phyloP scores from a whole-genome alignment of 495 filamentous ascomycete species.

The Xylaria nigripes region DNA sequence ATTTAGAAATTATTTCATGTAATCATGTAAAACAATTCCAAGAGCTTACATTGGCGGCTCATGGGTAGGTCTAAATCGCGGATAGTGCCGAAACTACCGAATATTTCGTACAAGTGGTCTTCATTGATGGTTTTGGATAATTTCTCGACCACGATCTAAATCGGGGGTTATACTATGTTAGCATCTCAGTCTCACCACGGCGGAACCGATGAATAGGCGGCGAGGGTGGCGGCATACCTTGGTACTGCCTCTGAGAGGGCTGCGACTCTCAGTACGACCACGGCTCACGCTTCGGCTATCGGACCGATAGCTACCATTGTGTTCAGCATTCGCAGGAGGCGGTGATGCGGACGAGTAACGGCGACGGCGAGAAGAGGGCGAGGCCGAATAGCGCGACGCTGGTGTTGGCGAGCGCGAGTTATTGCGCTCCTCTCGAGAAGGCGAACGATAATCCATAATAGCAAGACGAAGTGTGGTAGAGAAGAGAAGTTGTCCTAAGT shows the following conservation, averaged over 20 bases:
- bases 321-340: slow-evolving; percentile 12
- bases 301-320: slow-evolving; percentile 26
- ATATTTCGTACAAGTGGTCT: slow-evolving; percentile 82
- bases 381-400: slow-evolving; percentile 25
- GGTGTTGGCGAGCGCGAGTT: slow-evolving; percentile 26
- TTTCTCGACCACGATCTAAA: slow-evolving; percentile 89
- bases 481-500: neutral
- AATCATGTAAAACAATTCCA: slow-evolving; percentile 4
- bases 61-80: slow-evolving; percentile 80
- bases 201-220: neutral
- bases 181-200: neutral
- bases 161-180: slow-evolving; percentile 6
- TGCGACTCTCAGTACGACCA: slow-evolving; percentile 26
- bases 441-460: slow-evolving; percentile 27
- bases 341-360: slow-evolving; percentile 21
- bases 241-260: slow-evolving; percentile 29
- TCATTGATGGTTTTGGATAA: slow-evolving; percentile 93
- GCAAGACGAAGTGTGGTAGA: neutral
- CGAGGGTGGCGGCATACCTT: slow-evolving; percentile 21
- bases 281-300: slow-evolving; percentile 22
- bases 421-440: slow-evolving; percentile 19
- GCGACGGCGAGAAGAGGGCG: slow-evolving; percentile 25
- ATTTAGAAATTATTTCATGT: slow-evolving; percentile 3
- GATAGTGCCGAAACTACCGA: slow-evolving; percentile 80
- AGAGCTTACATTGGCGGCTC: slow-evolving; percentile 67